phyloP scores from a whole-genome alignment of 768 basidiomycete genomes.

The Russula sp. region DNA sequence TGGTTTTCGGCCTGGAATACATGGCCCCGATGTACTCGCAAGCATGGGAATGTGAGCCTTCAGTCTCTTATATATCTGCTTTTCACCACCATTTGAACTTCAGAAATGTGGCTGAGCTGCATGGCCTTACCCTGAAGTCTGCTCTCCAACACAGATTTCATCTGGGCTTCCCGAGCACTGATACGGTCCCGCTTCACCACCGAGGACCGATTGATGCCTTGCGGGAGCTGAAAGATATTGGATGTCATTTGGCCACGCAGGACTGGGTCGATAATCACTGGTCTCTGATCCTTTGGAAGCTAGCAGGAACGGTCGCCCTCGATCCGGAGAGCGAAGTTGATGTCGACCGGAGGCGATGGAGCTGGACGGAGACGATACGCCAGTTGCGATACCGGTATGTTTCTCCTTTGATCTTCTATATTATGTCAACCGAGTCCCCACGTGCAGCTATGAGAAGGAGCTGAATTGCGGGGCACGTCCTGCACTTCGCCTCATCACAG shows the following conservation, averaged over 20 bases:
- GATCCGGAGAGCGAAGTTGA: conserved; percentile 54
- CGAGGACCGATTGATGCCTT: conserved; percentile 44
- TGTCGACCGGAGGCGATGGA: conserved; percentile 55
- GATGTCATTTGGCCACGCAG: conserved; percentile 62
- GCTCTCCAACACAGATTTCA: conserved; percentile 10
- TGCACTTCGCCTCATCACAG: conserved; percentile 69
- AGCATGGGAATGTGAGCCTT: conserved; percentile 42
- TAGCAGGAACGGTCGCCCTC: conserved; percentile 74
- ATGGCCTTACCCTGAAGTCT: conserved; percentile 8
- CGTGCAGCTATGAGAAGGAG: conserved; percentile 41
- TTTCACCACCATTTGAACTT: background rate
- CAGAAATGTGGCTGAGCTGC: conserved; percentile 18
- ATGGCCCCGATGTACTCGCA: conserved; percentile 38
- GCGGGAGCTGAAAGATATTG: conserved; percentile 43
- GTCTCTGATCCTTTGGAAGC: conserved; percentile 87
- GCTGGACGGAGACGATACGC: conserved; percentile 69
- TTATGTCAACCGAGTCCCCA: background rate
- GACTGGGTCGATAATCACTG: conserved; percentile 93
- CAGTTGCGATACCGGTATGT: conserved; percentile 82
- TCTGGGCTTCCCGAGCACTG: background rate
- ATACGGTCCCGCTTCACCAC: conserved; percentile 5
- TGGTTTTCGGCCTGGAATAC: conserved; percentile 44
- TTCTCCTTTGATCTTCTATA: background rate
- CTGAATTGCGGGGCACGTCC: conserved; percentile 61
- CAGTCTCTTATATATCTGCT: background rate